Conservation (phyloP, 768 basidiomycete genomes). For the Nidula microcarpa region DNA sequence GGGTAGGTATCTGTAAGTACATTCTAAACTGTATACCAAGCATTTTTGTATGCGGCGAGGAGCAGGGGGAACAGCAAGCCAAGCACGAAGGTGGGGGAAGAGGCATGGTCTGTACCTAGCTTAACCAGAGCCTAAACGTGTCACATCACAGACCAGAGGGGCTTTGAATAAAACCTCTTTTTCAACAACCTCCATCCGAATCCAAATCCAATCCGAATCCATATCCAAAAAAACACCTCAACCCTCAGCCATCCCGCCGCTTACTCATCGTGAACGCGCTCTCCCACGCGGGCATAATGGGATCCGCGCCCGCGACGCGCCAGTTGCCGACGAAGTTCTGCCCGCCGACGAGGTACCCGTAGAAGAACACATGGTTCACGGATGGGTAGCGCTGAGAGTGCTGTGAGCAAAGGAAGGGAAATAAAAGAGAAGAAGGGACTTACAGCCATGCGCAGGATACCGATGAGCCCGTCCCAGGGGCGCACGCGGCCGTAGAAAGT, state of each 20-base stretch:
- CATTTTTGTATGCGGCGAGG: too few species aligned
- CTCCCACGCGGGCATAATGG: slow-evolving; percentile 51
- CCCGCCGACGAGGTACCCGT: slow-evolving; percentile 66
- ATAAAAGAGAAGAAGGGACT: slow-evolving; percentile 7
- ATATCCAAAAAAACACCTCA: too few species aligned
- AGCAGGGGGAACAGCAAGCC: too few species aligned
- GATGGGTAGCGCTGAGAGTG: slow-evolving; percentile 10
- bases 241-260: slow-evolving; percentile 24
- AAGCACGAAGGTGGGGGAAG: too few species aligned
- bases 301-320: slow-evolving; percentile 48
- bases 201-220: too few species aligned
- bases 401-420: neutral
- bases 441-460: slow-evolving; percentile 41
- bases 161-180: too few species aligned
- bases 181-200: too few species aligned
- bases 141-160: too few species aligned
- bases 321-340: slow-evolving; percentile 72
- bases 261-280: slow-evolving; percentile 61
- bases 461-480: slow-evolving; percentile 58
- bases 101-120: too few species aligned
- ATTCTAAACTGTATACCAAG: too few species aligned
- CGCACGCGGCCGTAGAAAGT: slow-evolving; percentile 51
- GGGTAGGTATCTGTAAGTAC: too few species aligned
- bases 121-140: too few species aligned
- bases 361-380: slow-evolving; percentile 47